Evolutionary conservation across 192 early-diverging fungal species (phyloP).

Genomic region (Umbelopsis sp.): DNA sequence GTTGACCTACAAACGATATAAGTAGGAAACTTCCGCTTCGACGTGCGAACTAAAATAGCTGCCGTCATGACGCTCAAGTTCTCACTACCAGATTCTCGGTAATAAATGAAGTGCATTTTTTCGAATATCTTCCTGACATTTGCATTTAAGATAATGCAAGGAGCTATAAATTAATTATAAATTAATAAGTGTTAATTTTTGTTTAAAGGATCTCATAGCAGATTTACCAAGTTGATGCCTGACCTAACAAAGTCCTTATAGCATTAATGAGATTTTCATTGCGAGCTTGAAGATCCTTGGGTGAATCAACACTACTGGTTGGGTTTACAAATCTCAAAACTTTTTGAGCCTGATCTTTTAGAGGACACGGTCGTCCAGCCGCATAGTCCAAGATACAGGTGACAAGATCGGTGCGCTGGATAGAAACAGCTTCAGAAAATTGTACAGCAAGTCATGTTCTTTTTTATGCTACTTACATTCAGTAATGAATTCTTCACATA

Average conservation of each 20-base stretch:
- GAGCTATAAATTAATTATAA: slow-evolving; percentile 31
- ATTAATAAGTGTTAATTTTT: neutral
- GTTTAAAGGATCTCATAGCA: neutral
- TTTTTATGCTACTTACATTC: neutral
- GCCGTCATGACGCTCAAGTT: slow-evolving; percentile 34
- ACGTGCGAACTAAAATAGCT: slow-evolving; percentile 47
- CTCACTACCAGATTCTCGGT: slow-evolving; percentile 29
- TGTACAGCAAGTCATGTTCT: neutral
- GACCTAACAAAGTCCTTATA: neutral
- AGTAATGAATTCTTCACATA: neutral
- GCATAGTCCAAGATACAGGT: neutral
- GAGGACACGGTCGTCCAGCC: neutral
- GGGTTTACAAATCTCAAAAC: neutral
- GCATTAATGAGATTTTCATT: neutral
- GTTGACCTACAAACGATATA: slow-evolving; percentile 43
- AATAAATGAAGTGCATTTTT: slow-evolving; percentile 48
- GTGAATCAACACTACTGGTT: neutral
- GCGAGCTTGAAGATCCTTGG: neutral
- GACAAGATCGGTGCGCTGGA: neutral
- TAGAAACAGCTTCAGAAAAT: neutral
- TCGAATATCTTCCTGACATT: slow-evolving; percentile 36
- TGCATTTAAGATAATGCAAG: slow-evolving; percentile 45
- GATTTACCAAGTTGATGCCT: neutral
- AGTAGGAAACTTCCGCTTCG: slow-evolving; percentile 39
- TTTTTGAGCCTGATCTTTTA: neutral